These are phyloP conservation scores for Solanum paucissectum DNA, from an alignment of 257 asterid species.

Conservation along the genomic window DNA sequence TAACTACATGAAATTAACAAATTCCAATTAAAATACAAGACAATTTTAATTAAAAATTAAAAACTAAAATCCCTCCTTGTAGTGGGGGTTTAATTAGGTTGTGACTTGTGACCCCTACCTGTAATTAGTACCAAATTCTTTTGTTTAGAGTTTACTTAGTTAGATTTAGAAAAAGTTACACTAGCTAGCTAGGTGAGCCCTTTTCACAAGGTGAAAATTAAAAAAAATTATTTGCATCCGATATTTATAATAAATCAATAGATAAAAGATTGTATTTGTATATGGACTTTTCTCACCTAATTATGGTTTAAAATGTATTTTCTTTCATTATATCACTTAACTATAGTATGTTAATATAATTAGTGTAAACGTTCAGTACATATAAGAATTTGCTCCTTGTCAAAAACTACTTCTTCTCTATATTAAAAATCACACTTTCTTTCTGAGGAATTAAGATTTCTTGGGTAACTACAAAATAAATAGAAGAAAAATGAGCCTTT, in stretches of 20 bases:
- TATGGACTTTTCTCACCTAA: background rate
- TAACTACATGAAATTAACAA: background rate
- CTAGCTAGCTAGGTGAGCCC: background rate
- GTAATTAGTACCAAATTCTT: background rate
- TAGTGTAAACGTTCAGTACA: no score
- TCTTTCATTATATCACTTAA: no score
- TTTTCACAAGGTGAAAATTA: background rate
- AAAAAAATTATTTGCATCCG: background rate
- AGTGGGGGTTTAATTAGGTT: background rate
- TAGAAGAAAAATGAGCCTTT: no score
- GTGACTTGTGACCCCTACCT: background rate
- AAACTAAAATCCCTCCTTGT: background rate
- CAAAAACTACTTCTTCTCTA: background rate
- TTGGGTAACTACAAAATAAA: no score
- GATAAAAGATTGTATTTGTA: background rate
- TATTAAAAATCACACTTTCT: background rate
- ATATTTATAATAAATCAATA: background rate
- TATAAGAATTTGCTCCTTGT: background rate
- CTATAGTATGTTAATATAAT: no score
- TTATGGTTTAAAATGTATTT: background rate
- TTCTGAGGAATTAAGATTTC: background rate
- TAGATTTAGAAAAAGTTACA: no score
- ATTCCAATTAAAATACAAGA: background rate
- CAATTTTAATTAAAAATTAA: background rate
- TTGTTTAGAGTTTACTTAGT: background rate